Base-by-base conservation (phyloP, 305 asterid genomes). In the Nicotiana rustica region DNA sequence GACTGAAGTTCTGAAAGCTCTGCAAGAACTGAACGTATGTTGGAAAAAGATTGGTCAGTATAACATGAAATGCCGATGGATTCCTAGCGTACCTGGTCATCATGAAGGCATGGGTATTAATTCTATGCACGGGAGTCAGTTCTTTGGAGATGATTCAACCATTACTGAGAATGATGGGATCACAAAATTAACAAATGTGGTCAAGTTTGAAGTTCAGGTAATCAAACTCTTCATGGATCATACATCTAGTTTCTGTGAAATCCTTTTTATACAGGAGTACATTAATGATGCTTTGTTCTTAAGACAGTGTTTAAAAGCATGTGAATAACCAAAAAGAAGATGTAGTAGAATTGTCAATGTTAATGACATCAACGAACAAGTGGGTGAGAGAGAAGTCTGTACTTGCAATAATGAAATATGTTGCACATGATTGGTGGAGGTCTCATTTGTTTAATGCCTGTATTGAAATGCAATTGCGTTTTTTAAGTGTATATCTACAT, bases 191-290 rank as follows among this genome's bases (percentile, higher is more conserved):
- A 88, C 87, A 67, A 90, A 88, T 81, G 93, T 91, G 77, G 92
- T 96, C 79, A 94, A 96, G 87, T 96, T 96, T 88, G 99, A 96
- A 87, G 88, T 96, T 82, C 99, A 94, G 98, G 99, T 92, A 91
- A 81, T 67, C 17, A 81, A 33, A 57, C 35, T 19, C 19, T 55
- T 67, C 33, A n/a, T 68, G 55, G 64, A 67, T 68, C 59, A 81
- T 81, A 41, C 65, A n/a, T 68, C 21, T 55, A 49, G 79, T 75
- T 75, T 75, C 44, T 25, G 12, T 55, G 49, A 0, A 17, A 55
- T 17, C 31, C 1, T 76, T 9, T 76, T 9, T 21, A 55, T 76
- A 76, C 66, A 18, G 12, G 33, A 29, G 66, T 55, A 55, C 29
- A 31, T 55, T 41, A 9, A 29, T 76, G 66, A 38, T 76, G 66